Evolutionary conservation across 2,329 filamentous ascomycete genomes (phyloP).

Genomic region (Aspergillus cejpii): DNA sequence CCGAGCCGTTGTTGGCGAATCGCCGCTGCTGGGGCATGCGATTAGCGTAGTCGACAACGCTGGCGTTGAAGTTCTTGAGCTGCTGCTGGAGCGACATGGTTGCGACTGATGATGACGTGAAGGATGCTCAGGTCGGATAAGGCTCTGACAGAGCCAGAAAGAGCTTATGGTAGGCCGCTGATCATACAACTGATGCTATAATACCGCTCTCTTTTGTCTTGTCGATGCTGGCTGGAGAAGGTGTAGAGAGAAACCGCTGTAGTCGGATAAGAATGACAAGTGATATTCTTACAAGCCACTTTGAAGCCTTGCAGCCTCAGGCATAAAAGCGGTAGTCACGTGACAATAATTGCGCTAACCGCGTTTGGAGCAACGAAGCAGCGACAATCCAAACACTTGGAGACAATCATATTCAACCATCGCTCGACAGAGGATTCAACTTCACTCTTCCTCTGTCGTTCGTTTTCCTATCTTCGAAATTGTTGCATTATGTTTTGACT

Average conservation of each 20-base stretch:
- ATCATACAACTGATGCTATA: conserved; percentile 4
- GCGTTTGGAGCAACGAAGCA: conserved; percentile 12
- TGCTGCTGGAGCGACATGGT: conserved; percentile 61
- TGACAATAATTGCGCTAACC: conserved; percentile 11
- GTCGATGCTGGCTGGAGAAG: neutral
- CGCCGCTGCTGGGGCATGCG: conserved; percentile 53
- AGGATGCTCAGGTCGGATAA: neutral
- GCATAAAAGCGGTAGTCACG: conserved; percentile 3
- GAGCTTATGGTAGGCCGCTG: conserved; percentile 4
- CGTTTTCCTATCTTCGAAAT: conserved; percentile 6
- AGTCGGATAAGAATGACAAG: neutral
- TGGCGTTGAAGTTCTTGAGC: conserved; percentile 56
- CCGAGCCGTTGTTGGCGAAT: conserved; percentile 49
- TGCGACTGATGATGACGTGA: conserved; percentile 11
- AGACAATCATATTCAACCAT: conserved; percentile 9
- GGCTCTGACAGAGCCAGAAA: conserved; percentile 11
- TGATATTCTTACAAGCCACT: neutral
- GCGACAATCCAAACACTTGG: conserved; percentile 11
- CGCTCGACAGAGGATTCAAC: conserved; percentile 7
- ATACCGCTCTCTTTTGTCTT: neutral
- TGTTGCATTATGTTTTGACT: conserved; percentile 16
- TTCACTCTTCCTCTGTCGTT: conserved; percentile 12
- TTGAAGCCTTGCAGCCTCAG: conserved; percentile 3
- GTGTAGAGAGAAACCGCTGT: neutral
- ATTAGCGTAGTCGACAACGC: conserved; percentile 56